Evolutionary conservation across 257 asterid genomes (phyloP), one percentile per base, ranked within the genome.

Genomic region (Solanum gandarillasii): DNA sequence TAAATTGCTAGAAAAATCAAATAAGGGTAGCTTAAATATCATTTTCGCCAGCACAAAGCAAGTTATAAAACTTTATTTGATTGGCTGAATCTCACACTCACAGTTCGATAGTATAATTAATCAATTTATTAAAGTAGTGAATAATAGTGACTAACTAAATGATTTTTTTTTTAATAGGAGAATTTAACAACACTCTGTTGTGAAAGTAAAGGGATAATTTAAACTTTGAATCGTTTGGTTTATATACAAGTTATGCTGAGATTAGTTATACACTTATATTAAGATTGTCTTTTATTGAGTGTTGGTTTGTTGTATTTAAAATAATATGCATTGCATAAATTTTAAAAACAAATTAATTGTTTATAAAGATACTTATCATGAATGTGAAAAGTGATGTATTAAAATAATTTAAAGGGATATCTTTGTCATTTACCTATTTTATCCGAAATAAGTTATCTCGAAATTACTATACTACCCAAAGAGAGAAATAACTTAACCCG

Each of bases 401-500:
- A 16, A 16, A 52, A 52, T 6, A 52, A 52, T 52, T 52, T 16
- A 16, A 52, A 52, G 8, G 21, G 1, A 52, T 16, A 14, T 52
- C 60, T 52, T 52, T 52, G 4, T 52, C 60, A 52, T 52, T 52
- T 18, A 16, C 8, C 60, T 52, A 52, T 52, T 52, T 16, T 52
- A 16, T 52, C 21, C 4, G 0, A 6, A 2, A 52, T 52, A 52
- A 52, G 8, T 6, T 52, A 52, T 52, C 23, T 16, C 9, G 0
- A 52, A 52, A 52, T 16, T 4, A 52, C 21, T 16, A 52, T 52
- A 16, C 3, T 16, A 52, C 3, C 4, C 4, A 52, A 16, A 6
- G 0, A 20, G 1, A 52, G 9, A 0, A 0, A 52, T 52, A 52
- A 52, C 62, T 52, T 16, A 52, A 6, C 1, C 3, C 9, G 6